phyloP scores from a whole-genome alignment of 2,329 filamentous ascomycete species.

The Aspergillus hortae region DNA sequence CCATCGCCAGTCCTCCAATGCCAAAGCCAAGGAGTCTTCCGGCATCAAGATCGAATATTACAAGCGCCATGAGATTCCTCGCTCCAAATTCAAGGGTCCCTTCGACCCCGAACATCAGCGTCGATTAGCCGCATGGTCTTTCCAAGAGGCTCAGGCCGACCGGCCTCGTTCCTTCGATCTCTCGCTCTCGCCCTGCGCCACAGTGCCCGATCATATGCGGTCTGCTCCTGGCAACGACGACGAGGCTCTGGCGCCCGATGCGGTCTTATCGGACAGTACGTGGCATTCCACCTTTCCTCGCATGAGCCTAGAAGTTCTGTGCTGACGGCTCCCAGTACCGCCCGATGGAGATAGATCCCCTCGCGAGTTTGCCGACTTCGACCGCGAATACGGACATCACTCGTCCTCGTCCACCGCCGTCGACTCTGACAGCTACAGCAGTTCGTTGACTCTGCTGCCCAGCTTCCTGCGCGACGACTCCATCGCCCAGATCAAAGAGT shows the following conservation, averaged over 20 bases:
- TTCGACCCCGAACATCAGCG: constrained; percentile 46
- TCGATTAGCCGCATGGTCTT: constrained; percentile 43
- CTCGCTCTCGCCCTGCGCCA: constrained; percentile 37
- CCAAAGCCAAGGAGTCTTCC: constrained; percentile 21
- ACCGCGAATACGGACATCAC: constrained; percentile 22
- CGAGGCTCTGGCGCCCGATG: constrained; percentile 14
- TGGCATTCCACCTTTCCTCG: constrained; percentile 1
- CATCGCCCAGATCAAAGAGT: constrained; percentile 30
- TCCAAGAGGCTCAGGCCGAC: constrained; percentile 33
- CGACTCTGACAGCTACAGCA: constrained; percentile 31
- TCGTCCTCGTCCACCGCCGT: constrained; percentile 37
- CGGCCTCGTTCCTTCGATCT: constrained; percentile 34
- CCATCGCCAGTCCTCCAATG: constrained; percentile 23
- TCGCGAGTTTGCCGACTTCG: constrained; percentile 11
- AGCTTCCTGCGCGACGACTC: constrained; percentile 27
- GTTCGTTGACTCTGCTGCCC: constrained; percentile 32
- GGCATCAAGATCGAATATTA: constrained; percentile 48
- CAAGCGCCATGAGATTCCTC: constrained; percentile 45
- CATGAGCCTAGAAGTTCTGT: not conserved
- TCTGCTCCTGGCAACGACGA: constrained; percentile 21
- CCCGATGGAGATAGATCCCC: constrained; percentile 14
- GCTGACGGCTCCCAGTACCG: constrained; percentile 16
- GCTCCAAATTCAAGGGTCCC: constrained; percentile 48
- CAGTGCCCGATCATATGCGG: constrained; percentile 21
- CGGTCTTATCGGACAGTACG: constrained; percentile 17